Base-by-base conservation (phyloP, 495 filamentous ascomycete genomes). In the Tetracladium marchalianum region DNA sequence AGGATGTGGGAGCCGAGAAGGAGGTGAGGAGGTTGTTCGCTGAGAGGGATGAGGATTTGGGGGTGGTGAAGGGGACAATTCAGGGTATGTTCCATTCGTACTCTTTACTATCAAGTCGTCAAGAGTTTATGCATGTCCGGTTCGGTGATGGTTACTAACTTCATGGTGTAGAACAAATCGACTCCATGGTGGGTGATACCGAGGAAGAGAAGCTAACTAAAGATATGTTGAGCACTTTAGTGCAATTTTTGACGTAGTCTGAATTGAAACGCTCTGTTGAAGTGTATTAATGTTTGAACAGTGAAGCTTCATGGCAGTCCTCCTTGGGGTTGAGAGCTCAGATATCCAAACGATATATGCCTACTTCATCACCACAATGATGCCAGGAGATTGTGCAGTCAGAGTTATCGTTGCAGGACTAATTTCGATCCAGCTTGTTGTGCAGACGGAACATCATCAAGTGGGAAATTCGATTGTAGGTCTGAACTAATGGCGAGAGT, bases 1-100 rank as follows among this genome's bases (percentile, higher is more conserved):
- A 99, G 62, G 93, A 97, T 57, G 77, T 78, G 38, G 88, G 87
- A 0, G 85, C 87, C 5, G 78, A 72, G 62, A 71, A 65, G 34
- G 84, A 75, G 62, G 77, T 96, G 15, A 51, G 70, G 18, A 65
- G 65, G 15, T 58, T 82, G 19, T 64, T 95, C 27, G 79, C 73
- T 22, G 82, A 85, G 44, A 69, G 77, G 5, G 84, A 85, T 49
- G 81, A 87, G 56, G 60, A 63, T 5, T 55, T 95, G 40, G 67
- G 52, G 5, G 67, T 79, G 18, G 61, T 96, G 24, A 77, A 62
- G 49, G 61, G 46, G 13, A 90, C 87, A n/a, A 63, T 98, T 34
- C 65, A 79, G 70, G 80, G 80, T 81, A 64, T 48, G 66, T 55
- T 32, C n/a, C 4, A 11, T 13, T 39, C 36, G n/a, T 24, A n/a